phyloP scores from a whole-genome alignment of 768 basidiomycete species.

The Pseudohyphozyma bogoriensis region DNA sequence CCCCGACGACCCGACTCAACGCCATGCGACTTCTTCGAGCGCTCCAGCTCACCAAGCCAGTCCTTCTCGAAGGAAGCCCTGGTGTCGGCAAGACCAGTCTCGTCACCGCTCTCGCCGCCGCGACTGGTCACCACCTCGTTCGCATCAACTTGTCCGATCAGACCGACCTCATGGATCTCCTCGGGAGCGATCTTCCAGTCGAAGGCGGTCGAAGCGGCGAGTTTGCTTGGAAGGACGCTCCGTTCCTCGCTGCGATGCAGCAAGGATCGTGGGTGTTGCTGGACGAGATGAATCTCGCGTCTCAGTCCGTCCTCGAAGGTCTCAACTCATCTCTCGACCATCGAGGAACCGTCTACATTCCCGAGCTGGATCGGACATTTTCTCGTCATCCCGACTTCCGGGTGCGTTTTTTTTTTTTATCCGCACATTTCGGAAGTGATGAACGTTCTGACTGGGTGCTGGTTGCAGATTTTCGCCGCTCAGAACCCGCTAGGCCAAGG shows the following conservation, averaged over 20 bases:
- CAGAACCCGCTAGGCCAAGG: slow-evolving; percentile 95
- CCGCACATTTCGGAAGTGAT: no score
- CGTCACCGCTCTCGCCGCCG: slow-evolving; percentile 70
- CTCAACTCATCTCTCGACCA: slow-evolving; percentile 94
- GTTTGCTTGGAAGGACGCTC: slow-evolving; percentile 95
- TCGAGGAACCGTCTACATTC: slow-evolving; percentile 86
- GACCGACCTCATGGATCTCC: slow-evolving; percentile 89
- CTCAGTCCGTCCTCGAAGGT: slow-evolving; percentile 91
- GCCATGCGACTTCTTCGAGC: slow-evolving; percentile 80
- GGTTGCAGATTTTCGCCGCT: slow-evolving; percentile 67
- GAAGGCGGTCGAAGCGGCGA: slow-evolving; percentile 84
- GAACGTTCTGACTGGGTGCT: no score
- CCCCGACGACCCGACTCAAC: slow-evolving; percentile 81
- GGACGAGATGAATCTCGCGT: slow-evolving; percentile 98
- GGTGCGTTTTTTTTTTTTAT: slow-evolving; percentile 28
- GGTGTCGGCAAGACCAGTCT: slow-evolving; percentile 97
- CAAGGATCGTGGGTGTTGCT: slow-evolving; percentile 96
- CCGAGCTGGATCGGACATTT: slow-evolving; percentile 85
- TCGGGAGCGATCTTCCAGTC: slow-evolving; percentile 89
- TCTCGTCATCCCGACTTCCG: slow-evolving; percentile 82
- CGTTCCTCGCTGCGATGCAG: slow-evolving; percentile 84
- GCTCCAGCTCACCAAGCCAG: slow-evolving; percentile 78
- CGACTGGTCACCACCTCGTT: slow-evolving; percentile 65
- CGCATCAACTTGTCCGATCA: slow-evolving; percentile 98
- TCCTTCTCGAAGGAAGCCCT: slow-evolving; percentile 91